Evolutionary conservation across 305 asterid genomes (phyloP), one percentile per base, ranked within the genome.

Genomic region (Solanum chacoense): DNA sequence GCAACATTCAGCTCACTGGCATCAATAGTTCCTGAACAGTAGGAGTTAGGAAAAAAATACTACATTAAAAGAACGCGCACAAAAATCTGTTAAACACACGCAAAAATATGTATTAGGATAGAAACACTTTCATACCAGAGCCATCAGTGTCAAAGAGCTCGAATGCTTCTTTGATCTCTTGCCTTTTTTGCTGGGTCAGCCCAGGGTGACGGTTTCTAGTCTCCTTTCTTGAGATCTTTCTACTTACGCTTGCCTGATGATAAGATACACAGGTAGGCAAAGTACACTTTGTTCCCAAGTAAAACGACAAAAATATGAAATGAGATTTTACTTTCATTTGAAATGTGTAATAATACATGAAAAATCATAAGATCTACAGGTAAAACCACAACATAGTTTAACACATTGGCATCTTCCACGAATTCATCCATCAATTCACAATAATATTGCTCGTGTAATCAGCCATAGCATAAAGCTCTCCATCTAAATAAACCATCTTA

Each of bases 1-100:
- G 98, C 99, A 89, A 95, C 98, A 92, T 96, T 97, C 91, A 97
- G 91, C 92, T 97, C 99, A 87, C 94, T 94, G 84, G 98, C 98
- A 92, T 95, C 99, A 92, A 97, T 95, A 85, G 95, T 95, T 83
- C 98, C 99, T 97, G 93, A 75, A 89, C 12, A 84, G 80, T 32
- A 84, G 81, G 31, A 65, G 84, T 88, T 50, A 35, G 81, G 78
- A 88, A 86, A 34, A 24, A 73, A 13, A 28, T 36, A 22, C 37
- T 18, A 34, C 2, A 65, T 26, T 3, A 35, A 74, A 24, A 37
- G 11, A 29, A 8, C 36, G 6, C 28, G 28, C 3, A 12, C 28
- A 7, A 8, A 18, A 12, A 65, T 31, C 36, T 31, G 36, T 40
- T 35, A 35, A 37, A 20, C 32, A 31, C 69, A 29, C 24, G 67